Conservation (phyloP, 805 yeast genomes). For the Metschnikowia orientalis region DNA sequence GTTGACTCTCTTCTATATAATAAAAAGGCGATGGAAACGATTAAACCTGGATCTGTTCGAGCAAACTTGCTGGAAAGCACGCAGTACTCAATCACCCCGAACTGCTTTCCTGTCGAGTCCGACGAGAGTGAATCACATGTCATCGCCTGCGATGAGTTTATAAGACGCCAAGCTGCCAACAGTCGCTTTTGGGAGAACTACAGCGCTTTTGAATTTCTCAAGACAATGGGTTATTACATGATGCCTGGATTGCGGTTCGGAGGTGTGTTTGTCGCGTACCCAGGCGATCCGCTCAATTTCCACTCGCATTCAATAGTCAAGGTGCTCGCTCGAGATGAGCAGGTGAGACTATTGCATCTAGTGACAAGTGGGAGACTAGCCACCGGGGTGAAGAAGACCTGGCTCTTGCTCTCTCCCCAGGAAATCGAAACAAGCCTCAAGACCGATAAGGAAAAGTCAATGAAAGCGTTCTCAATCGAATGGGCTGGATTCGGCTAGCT, state of each 20-base stretch:
- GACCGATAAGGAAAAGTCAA: slow-evolving; percentile 11
- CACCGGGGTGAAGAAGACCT: slow-evolving; percentile 84
- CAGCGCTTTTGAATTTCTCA: slow-evolving; percentile 35
- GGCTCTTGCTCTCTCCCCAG: slow-evolving; percentile 46
- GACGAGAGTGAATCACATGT: too few species aligned
- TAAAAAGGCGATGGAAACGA: slow-evolving; percentile 13
- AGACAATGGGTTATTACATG: slow-evolving; percentile 46
- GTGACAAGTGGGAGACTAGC: slow-evolving; percentile 89
- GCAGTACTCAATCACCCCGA: slow-evolving; percentile 13
- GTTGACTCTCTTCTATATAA: slow-evolving; percentile 36
- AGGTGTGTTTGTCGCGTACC: slow-evolving; percentile 82
- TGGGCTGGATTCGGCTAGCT: slow-evolving; percentile 93
- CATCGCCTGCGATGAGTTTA: slow-evolving; percentile 1
- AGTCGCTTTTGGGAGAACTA: slow-evolving; percentile 11
- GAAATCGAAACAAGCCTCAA: slow-evolving; percentile 26
- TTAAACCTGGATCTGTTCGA: slow-evolving; percentile 1
- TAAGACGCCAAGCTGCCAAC: slow-evolving; percentile 2
- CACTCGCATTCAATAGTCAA: slow-evolving; percentile 82
- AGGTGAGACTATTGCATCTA: slow-evolving; percentile 50
- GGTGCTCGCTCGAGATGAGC: slow-evolving; percentile 30
- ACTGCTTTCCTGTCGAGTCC: slow-evolving; percentile 3
- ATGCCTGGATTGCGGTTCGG: slow-evolving; percentile 92
- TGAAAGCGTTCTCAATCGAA: slow-evolving; percentile 66
- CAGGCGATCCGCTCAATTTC: slow-evolving; percentile 88
- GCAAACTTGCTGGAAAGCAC: slow-evolving; percentile 6